phyloP scores from a whole-genome alignment of 345 rosid species.

The Raphanus sativus region DNA sequence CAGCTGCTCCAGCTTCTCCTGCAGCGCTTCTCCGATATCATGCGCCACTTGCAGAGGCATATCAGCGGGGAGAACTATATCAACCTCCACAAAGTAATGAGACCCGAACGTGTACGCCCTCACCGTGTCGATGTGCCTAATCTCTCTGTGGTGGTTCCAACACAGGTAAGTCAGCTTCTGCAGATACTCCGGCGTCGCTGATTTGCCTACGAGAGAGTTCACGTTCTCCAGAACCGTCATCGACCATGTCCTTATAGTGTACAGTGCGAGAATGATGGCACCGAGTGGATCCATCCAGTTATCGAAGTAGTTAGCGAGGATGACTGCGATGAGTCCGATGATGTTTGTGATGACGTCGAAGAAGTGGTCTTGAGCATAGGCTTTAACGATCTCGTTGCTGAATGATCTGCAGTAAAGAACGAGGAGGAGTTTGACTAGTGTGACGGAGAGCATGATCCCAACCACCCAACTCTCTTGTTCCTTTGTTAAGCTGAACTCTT shows the following conservation, averaged over 20 bases:
- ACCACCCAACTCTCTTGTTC: constrained; percentile 90
- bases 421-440: constrained; percentile 72
- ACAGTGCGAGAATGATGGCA: constrained; percentile 89
- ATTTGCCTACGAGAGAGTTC: constrained; percentile 80
- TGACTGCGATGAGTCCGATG: constrained; percentile 90
- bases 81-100: constrained; percentile 97
- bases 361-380: constrained; percentile 98
- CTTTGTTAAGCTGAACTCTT: constrained; percentile 56
- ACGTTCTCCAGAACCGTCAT: constrained; percentile 94
- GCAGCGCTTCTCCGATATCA: constrained; percentile 84
- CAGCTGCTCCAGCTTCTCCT: constrained; percentile 88
- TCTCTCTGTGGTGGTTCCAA: constrained; percentile 93
- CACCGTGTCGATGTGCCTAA: constrained; percentile 90
- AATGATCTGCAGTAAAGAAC: constrained; percentile 78
- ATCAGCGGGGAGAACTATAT: constrained; percentile 80
- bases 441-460: constrained; percentile 94
- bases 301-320: constrained; percentile 80
- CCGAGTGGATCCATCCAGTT: constrained; percentile 96
- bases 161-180: constrained; percentile 93
- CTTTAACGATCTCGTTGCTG: constrained; percentile 87
- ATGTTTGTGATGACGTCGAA: constrained; percentile 91
- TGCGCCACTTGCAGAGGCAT: constrained; percentile 95
- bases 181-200: constrained; percentile 85
- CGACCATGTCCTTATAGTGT: constrained; percentile 98
- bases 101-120: constrained; percentile 98